These are phyloP conservation scores for Hypoxylon fuscum DNA, from an alignment of 495 filamentous ascomycete genomes.

Conservation along the genomic window DNA sequence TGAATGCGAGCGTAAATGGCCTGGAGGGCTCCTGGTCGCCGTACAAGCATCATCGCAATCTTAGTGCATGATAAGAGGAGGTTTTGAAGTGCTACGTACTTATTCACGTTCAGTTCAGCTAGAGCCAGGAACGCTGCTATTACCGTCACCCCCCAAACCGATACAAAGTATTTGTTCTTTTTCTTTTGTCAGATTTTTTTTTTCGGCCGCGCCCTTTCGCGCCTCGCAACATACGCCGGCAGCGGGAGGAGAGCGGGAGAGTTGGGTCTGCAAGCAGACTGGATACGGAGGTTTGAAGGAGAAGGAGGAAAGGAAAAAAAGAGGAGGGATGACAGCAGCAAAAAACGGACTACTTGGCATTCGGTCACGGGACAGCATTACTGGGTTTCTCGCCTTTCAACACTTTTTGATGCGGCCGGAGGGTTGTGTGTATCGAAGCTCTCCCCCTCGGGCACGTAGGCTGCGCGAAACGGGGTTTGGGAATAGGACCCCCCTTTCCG, in stretches of 20 bases:
- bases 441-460: neutral
- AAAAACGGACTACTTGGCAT: constrained; percentile 17
- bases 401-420: constrained; percentile 9
- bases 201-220: constrained; percentile 17
- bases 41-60: constrained; percentile 23
- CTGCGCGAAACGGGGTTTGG: constrained; percentile 1
- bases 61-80: constrained; percentile 18
- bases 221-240: constrained; percentile 16
- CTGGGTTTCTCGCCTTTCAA: constrained; percentile 2
- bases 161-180: constrained; percentile 32
- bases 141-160: constrained; percentile 5
- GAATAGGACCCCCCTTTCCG: neutral
- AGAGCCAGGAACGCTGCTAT: constrained; percentile 19
- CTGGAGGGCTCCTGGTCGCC: constrained; percentile 6
- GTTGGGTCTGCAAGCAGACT: constrained; percentile 35
- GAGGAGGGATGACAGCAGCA: constrained; percentile 10
- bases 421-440: constrained; percentile 4
- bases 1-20: constrained; percentile 13
- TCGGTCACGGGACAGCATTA: constrained; percentile 14
- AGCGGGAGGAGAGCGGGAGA: neutral
- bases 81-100: constrained; percentile 13
- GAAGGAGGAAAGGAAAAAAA: constrained; percentile 13
- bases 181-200: constrained; percentile 32
- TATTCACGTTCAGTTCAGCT: too few relatives aligned
- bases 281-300: constrained; percentile 1